Conservation (phyloP, 176 grass and related monocot species). For the Oropetium thomaeum region DNA sequence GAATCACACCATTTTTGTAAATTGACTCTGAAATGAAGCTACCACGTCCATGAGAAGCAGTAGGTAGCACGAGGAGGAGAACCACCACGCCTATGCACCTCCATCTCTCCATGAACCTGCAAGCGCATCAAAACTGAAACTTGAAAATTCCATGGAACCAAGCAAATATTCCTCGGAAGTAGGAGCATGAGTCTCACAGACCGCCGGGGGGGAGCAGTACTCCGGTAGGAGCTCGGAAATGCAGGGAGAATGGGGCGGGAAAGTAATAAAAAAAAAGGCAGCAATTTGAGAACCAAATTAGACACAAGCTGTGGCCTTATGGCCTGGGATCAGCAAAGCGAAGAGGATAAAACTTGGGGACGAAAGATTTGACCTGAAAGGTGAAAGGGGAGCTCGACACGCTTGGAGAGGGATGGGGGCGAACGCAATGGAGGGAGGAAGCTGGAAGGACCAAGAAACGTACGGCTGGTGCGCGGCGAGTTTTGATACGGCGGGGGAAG, state of each 20-base stretch:
- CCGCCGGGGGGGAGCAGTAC: not conserved
- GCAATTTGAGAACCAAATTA: not conserved
- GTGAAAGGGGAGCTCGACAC: not conserved
- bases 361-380: slow-evolving; percentile 12
- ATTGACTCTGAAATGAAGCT: not conserved
- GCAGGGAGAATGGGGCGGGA: not conserved
- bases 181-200: not conserved
- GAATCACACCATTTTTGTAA: not conserved
- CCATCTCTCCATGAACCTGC: slow-evolving; percentile 44
- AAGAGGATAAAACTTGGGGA: not conserved
- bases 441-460: not conserved
- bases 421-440: not conserved
- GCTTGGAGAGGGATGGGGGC: not conserved
- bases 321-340: not conserved
- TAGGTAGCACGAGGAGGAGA: slow-evolving; percentile 28
- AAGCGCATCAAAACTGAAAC: not conserved
- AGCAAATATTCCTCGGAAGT: no score
- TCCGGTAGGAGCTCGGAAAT: not conserved
- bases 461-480: not conserved
- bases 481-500: slow-evolving; percentile 21
- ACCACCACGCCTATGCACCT: not conserved
- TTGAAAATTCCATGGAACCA: not conserved
- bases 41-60: slow-evolving; percentile 29
- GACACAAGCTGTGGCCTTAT: not conserved
- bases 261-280: not conserved